phyloP scores from a whole-genome alignment of 768 basidiomycete species.

The Lanmaoa pseudosensibilis region DNA sequence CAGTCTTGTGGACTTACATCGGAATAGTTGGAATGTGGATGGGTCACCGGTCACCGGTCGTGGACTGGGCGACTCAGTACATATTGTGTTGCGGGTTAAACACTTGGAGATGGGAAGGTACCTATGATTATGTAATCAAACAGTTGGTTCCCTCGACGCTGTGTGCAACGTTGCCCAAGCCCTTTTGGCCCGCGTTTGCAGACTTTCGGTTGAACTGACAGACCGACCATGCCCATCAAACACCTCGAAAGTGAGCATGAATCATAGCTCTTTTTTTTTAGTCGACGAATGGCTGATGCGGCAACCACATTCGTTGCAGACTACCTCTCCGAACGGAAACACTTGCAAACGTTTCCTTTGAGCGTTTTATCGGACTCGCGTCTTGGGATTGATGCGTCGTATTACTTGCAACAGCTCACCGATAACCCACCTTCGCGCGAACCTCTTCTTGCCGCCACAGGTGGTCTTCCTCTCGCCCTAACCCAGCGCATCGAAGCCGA shows the following conservation, averaged over 20 bases:
- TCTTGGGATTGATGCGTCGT: slow-evolving; percentile 93
- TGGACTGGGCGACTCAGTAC: not conserved
- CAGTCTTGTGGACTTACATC: not conserved
- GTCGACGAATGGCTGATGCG: not conserved
- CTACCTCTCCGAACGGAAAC: slow-evolving; percentile 86
- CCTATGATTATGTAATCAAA: slow-evolving; percentile 30
- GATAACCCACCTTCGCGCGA: slow-evolving; percentile 79
- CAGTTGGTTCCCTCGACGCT: slow-evolving; percentile 15
- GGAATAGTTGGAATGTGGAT: not conserved
- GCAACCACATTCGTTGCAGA: slow-evolving; percentile 41
- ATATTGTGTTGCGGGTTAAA: not conserved
- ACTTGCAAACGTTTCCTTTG: slow-evolving; percentile 79
- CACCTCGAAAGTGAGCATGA: slow-evolving; percentile 70
- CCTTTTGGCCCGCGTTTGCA: not conserved
- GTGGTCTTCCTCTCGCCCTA: slow-evolving; percentile 89
- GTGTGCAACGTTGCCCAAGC: slow-evolving; percentile 26
- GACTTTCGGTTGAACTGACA: slow-evolving; percentile 7
- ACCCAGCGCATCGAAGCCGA: slow-evolving; percentile 88
- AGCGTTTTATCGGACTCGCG: slow-evolving; percentile 85
- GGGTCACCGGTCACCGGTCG: no score
- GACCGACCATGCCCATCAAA: slow-evolving; percentile 69
- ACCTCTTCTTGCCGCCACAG: slow-evolving; percentile 91
- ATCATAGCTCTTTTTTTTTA: not conserved
- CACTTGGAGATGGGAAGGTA: slow-evolving; percentile 9
- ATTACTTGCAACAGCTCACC: slow-evolving; percentile 80